Base-by-base conservation (phyloP, 306 rosid species). In the Quercus berberidifolia region DNA sequence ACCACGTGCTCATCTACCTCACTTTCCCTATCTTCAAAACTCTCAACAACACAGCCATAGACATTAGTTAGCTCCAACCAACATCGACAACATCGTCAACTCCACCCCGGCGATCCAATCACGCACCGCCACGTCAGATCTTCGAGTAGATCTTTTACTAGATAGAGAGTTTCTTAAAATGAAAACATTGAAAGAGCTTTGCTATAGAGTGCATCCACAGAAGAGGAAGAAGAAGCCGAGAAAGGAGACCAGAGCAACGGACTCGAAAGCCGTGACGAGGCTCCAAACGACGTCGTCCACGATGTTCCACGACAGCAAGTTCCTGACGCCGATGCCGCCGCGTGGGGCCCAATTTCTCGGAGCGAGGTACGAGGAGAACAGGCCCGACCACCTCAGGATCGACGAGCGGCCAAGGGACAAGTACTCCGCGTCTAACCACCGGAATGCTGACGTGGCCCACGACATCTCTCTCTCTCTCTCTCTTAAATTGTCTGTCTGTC, bases 221-320 rank as follows among this genome's bases (percentile, higher is more conserved):
- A 88, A 94, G 57, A 92, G 60, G 70, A 92, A 92, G 92, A 94
- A 94, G 88, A 92, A 91, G 78, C 90, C 84, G 74, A 94, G 93
- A 88, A 91, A 89, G 31, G 97, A 90, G 69, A 84, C 87, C 19
- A 94, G 80, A 70, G 92, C 97, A 0, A 92, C 89, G 7, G 97
- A 92, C 38, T 94, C 98, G 20, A 91, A 83, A 7, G 97, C 98
- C n/a, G 87, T 88, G 13, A 88, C 74, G 30, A 94, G 28, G 5
- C 87, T 77, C 97, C 97, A 94, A n/a, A 92, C 26, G 54, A 92
- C 71, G 17, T 94, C 97, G 71, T 92, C 97, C 1, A 94, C 85
- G 28, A 91, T 10, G 15, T 49, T 86, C 49, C 72, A 67, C 26
- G 93, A 79, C 8, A 86, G n/a, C 46, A 38, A 38, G 11, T 0